Base-by-base conservation (phyloP, 179 eudicot genomes). In the Beta macrorhiza region DNA sequence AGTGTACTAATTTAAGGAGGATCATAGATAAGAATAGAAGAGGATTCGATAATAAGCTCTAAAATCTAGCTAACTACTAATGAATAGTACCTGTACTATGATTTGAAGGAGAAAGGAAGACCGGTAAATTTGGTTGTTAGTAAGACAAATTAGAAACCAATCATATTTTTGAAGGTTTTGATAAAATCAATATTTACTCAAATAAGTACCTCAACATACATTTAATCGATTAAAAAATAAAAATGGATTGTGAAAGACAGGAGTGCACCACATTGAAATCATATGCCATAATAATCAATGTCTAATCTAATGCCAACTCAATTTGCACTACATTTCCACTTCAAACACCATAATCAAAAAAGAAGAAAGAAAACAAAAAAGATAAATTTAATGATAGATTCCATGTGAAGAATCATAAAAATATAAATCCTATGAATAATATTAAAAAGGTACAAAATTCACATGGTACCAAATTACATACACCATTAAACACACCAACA, bases 281-380 rank as follows among this genome's bases (percentile, higher is more conserved):
- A 75, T 74, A 25, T 29, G 64, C 52, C 67, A 75, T 75, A 14
- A 75, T 75, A 57, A 75, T 57, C 51, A 37, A 59, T 75, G 67
- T 37, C 78, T 75, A 75, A 57, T 58, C 37, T 58, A 64, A 75
- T 37, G 42, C 42, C 78, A 75, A 75, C 78, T 75, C 78, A 37
- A 74, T 75, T 53, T 53, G 61, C 76, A 52, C 76, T 73, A 72
- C 29, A 72, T 20, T 51, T 52, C n/a, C 15, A 1, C 9, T 1
- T 67, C 3, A 0, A 32, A 67, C 1, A 29, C 29, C 47, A 67
- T 49, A 65, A 65, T 52, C 2, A 25, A 25, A 13, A 52, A 73
- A 5, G 25, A 73, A 3, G n/a, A 53, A 55, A 74, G 10, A 74
- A 37, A 56, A 5, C n/a, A 32, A 56, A 6, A 29, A 74, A 51